Evolutionary conservation across 148 eudicot genomes (phyloP).

Genomic region (Rhododendron mucronatum): DNA sequence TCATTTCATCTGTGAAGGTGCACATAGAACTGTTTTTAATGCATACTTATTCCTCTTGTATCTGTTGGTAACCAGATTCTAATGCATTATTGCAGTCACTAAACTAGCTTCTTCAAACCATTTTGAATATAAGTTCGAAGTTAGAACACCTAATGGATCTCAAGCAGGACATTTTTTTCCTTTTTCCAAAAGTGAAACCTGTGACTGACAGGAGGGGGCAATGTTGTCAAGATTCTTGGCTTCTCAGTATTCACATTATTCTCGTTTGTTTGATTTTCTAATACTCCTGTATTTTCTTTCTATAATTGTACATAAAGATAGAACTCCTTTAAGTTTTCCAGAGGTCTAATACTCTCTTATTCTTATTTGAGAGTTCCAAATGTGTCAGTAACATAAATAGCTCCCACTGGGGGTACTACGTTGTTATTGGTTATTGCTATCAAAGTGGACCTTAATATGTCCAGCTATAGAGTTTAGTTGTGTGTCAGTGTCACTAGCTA

Average conservation of each 20-base stretch:
- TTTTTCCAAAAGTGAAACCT: neutral
- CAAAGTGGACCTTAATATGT: neutral
- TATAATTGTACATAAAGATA: neutral
- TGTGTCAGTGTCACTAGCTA: neutral
- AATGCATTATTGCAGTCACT: neutral
- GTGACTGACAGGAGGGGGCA: neutral
- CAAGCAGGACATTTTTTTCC: neutral
- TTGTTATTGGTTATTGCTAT: neutral
- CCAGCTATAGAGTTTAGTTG: neutral
- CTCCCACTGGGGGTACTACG: neutral
- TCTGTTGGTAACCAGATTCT: neutral
- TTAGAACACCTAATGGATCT: neutral
- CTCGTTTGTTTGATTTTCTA: neutral
- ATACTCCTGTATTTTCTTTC: neutral
- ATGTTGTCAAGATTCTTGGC: neutral
- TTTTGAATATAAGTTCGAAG: neutral
- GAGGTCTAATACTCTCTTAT: neutral
- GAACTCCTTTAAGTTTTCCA: neutral
- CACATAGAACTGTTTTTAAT: neutral
- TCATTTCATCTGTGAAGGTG: constrained; percentile 91
- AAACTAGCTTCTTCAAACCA: neutral
- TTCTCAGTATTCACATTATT: neutral
- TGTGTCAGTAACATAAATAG: neutral
- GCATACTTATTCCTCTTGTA: neutral
- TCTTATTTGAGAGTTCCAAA: neutral